Evolutionary conservation across 1,139 yeast species (phyloP), one percentile per base, ranked within the genome.

Genomic region (Protomyces inundatus): DNA sequence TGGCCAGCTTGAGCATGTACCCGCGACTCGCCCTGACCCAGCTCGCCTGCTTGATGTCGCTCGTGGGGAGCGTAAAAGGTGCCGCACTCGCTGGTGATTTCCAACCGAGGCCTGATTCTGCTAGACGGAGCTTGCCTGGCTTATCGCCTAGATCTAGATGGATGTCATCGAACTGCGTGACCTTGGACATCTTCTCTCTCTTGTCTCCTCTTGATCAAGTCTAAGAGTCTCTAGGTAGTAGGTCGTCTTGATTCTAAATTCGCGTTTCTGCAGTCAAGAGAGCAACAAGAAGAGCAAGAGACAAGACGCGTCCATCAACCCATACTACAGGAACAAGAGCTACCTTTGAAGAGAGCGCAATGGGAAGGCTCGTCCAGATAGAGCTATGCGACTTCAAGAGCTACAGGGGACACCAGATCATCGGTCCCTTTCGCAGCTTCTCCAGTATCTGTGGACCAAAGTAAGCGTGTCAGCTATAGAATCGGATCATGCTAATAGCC

Each of bases 1-100:
- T 91, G 72, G 89, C 95, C 10, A 93, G 85, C 69, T 96, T 82
- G 69, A 93, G 76, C 76, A 93, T 97, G 74, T 84, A 90, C 1
- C 97, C 98, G 68, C 96, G 82, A 3, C 96, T 84, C 0, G 96
- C 98, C 70, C 97, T 82, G 59, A 96, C 87, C 99, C 99, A 93
- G 70, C 81, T 84, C 4, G 88, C 86, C 37, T 90, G 80, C 46
- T 88, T 81, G 42, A 93, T 79, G 73, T 91, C 97, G 59, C 89
- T 89, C 7, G 90, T 83, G 14, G 97, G 95, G 67, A 95, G 79
- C 67, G 95, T 79, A 70, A 90, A 90, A 16, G 98, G 97, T 48
- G 59, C 46, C 62, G 80, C 77, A 39, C 83, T 79, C 14, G 81
- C 77, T 7, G 70, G 55, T 16, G 69, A 64, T 73, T 91, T 93